Base-by-base conservation (phyloP, 768 basidiomycete species). In the Suillus sp. region DNA sequence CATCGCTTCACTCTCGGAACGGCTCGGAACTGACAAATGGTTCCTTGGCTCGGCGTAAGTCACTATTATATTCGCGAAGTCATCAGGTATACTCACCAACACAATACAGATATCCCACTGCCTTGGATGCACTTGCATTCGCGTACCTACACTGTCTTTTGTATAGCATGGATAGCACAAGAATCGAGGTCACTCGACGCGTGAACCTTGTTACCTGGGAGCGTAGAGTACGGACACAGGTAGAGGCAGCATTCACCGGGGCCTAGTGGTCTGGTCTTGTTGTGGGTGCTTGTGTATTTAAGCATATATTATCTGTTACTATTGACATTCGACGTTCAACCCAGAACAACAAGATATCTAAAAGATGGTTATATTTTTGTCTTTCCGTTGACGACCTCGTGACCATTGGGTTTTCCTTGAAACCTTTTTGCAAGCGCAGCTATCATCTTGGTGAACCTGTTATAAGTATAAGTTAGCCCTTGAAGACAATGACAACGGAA, bases 141-240 rank as follows among this genome's bases (percentile, higher is more conserved):
- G 92, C 93, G 1, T 95, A 95, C 69, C 78, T 95, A 14, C 87
- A 93, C 72, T 80, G 79, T 60, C 81, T 92, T 27, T 76, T 91
- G 7, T 77, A 86, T 55, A 78, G 80, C 27, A 71, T 55, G 45
- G 77, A 70, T 22, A 59, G 59, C 9, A 75, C 86, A 25, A 83
- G 89, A 38, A 81, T 85, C 42, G 88, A 91, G 69, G 86, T 93
- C 34, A 82, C 85, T 14, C 84, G 86, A 57, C 86, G 85, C 64
- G 86, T 84, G 45, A 94, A 94, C 69, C 87, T 95, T 47, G 86
- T 92, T 55, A 84, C 85, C 35, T 95, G 93, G 92, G 92, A 94
- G 71, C 83, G 79, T 67, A 79, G 86, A 37, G 87, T 94, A 22
- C 84, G 89, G 37, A 74, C 79, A 18, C 76, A 83, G 55, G 86